A percentile compares a stretch with the other conserved stretches of the same genome.
phyloP scores from a whole-genome alignment of 176 grass and related monocot species.

The Triticum dicoccoides region DNA sequence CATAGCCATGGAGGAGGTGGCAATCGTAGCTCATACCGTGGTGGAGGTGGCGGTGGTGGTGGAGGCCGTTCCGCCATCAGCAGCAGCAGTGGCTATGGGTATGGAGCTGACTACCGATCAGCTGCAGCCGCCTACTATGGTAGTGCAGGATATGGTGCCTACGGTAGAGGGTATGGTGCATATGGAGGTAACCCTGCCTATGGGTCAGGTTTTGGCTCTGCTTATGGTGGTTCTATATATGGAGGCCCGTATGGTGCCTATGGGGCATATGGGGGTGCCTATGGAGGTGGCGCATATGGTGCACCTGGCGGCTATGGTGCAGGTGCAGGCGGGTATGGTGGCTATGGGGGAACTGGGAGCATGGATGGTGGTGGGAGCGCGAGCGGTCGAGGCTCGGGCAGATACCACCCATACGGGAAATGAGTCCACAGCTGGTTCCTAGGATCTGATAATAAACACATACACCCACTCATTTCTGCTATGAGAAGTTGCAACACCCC shows the following conservation, averaged over 20 bases:
- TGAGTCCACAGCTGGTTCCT: conserved; percentile 3
- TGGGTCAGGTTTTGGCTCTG: conserved; percentile 57
- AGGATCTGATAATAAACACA: conserved; percentile 44
- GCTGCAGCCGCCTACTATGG: conserved; percentile 53
- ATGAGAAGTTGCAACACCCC: conserved; percentile 13
- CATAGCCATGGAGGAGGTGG: conserved; percentile 39
- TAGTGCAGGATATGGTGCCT: conserved; percentile 61
- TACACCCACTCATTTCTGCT: conserved; percentile 10
- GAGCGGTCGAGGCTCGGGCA: conserved; percentile 53
- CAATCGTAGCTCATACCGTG: conserved; percentile 42
- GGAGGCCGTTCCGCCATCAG: conserved; percentile 32
- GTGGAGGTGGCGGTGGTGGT: conserved; percentile 28
- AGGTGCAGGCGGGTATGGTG: conserved; percentile 56
- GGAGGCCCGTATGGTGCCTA: conserved; percentile 55
- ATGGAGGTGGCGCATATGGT: conserved; percentile 46
- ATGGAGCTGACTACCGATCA: conserved; percentile 47
- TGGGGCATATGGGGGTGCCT: conserved; percentile 47
- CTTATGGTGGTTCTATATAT: conserved; percentile 75
- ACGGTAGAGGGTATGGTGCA: conserved; percentile 55
- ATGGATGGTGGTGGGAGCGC: conserved; percentile 37
- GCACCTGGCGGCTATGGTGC: conserved; percentile 49
- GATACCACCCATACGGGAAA: conserved; percentile 85
- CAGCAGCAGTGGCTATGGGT: conserved; percentile 35
- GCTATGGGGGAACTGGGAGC: conserved; percentile 45
- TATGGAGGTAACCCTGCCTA: conserved; percentile 51